These are phyloP conservation scores for Trichoderma koningii DNA, from an alignment of 2,329 filamentous ascomycete species.

Conservation along the genomic window DNA sequence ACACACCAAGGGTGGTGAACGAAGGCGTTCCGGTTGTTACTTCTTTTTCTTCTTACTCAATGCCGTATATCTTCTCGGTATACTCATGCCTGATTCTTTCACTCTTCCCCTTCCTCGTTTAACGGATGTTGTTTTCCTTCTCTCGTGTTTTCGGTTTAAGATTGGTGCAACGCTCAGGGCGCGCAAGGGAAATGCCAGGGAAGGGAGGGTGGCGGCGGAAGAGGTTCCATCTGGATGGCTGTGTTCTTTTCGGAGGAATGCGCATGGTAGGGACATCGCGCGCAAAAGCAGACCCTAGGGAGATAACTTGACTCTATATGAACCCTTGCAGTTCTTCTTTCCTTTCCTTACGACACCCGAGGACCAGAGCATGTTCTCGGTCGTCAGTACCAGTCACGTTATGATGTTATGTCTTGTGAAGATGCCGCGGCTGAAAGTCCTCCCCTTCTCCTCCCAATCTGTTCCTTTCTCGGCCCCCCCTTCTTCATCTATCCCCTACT, in stretches of 20 bases:
- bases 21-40: slow-evolving; percentile 31
- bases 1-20: slow-evolving; percentile 27
- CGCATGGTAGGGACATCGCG: slow-evolving; percentile 14
- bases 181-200: slow-evolving; percentile 21
- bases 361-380: not conserved
- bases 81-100: slow-evolving; percentile 1
- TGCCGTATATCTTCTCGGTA: slow-evolving; percentile 14
- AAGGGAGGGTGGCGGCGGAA: slow-evolving; percentile 13
- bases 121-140: slow-evolving; percentile 20
- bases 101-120: slow-evolving; percentile 21
- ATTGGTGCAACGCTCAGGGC: slow-evolving; percentile 26
- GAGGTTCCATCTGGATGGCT: slow-evolving; percentile 9
- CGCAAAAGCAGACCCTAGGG: slow-evolving; percentile 12
- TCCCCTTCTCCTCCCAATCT: not conserved
- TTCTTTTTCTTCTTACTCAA: slow-evolving; percentile 29
- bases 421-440: not conserved
- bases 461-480: not conserved
- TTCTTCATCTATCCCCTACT: not conserved
- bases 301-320: slow-evolving; percentile 20
- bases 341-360: not conserved
- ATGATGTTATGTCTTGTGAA: slow-evolving; percentile 2
- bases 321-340: slow-evolving; percentile 15
- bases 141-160: slow-evolving; percentile 18
- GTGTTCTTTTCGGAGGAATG: slow-evolving; percentile 8
- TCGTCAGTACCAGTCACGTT: not conserved